Conservation (phyloP, 2,329 filamentous ascomycete species). For the Lojkania enalia region DNA sequence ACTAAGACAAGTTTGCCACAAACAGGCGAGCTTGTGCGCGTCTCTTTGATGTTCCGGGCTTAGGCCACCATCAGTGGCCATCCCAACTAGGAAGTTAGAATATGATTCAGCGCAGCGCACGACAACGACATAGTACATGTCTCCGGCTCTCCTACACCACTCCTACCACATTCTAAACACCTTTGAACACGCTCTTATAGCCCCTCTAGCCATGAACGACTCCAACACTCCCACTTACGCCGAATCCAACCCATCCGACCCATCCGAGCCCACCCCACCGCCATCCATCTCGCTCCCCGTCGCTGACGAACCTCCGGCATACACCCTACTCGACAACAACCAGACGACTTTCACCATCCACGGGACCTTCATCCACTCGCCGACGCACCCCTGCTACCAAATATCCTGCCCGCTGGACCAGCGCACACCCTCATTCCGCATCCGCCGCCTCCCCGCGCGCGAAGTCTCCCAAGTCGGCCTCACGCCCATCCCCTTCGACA, state of each 20-base stretch:
- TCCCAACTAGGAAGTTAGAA: too few relatives aligned
- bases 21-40: too few relatives aligned
- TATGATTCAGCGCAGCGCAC: too few relatives aligned
- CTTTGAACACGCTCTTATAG: too few relatives aligned
- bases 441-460: slow-evolving; percentile 23
- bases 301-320: slow-evolving; percentile 22
- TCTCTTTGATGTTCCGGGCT: too few relatives aligned
- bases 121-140: too few relatives aligned
- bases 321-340: slow-evolving; percentile 25
- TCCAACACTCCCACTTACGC: slow-evolving; percentile 11
- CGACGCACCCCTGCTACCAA: slow-evolving; percentile 28
- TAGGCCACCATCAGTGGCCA: too few relatives aligned
- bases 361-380: slow-evolving; percentile 32
- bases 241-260: slow-evolving; percentile 6
- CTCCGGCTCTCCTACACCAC: too few relatives aligned
- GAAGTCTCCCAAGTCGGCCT: slow-evolving; percentile 23
- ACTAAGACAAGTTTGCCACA: too few relatives aligned
- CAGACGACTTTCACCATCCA: slow-evolving; percentile 26
- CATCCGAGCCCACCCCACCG: not conserved
- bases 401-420: slow-evolving; percentile 30
- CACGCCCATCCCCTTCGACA: slow-evolving; percentile 25
- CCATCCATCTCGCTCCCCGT: not conserved
- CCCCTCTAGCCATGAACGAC: not conserved
- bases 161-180: too few relatives aligned
- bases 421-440: slow-evolving; percentile 21